Conservation (phyloP, 1,284 basidiomycete species). For the Schizophyllum amplum region DNA sequence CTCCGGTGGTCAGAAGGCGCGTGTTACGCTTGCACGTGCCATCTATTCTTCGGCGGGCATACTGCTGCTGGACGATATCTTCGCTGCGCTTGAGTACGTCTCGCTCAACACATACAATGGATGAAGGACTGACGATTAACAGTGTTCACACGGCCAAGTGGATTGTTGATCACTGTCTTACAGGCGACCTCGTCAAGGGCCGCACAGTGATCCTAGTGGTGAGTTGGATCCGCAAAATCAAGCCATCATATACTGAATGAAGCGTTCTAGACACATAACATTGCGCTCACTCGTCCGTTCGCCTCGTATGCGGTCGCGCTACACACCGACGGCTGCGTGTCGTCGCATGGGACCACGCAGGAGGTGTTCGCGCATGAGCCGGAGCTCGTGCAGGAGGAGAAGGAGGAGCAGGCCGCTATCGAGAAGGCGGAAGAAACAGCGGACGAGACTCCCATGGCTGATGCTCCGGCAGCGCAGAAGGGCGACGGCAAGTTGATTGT, state of each 20-base stretch:
- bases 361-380: slow-evolving; percentile 34
- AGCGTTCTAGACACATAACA: slow-evolving; percentile 59
- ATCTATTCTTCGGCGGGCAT: slow-evolving; percentile 48
- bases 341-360: slow-evolving; percentile 38
- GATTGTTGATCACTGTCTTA: slow-evolving; percentile 59
- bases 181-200: slow-evolving; percentile 47
- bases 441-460: slow-evolving; percentile 15
- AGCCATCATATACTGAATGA: slow-evolving; percentile 4
- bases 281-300: slow-evolving; percentile 55
- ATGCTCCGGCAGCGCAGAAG: slow-evolving; percentile 1
- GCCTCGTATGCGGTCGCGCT: slow-evolving; percentile 59
- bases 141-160: slow-evolving; percentile 23
- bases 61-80: slow-evolving; percentile 45
- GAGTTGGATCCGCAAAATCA: slow-evolving; percentile 5
- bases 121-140: neutral
- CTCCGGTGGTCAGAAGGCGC: slow-evolving; percentile 65
- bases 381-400: slow-evolving; percentile 29
- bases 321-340: slow-evolving; percentile 39
- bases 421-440: slow-evolving; percentile 27
- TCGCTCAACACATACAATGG: neutral
- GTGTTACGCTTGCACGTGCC: slow-evolving; percentile 53
- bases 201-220: slow-evolving; percentile 50
- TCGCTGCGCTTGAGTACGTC: slow-evolving; percentile 29
- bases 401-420: slow-evolving; percentile 30
- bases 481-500: slow-evolving; percentile 41